Percentiles rank a stretch among this genome's conserved stretches.
phyloP scores from a whole-genome alignment of 192 early-diverging fungal species.

The Backusella circina region DNA sequence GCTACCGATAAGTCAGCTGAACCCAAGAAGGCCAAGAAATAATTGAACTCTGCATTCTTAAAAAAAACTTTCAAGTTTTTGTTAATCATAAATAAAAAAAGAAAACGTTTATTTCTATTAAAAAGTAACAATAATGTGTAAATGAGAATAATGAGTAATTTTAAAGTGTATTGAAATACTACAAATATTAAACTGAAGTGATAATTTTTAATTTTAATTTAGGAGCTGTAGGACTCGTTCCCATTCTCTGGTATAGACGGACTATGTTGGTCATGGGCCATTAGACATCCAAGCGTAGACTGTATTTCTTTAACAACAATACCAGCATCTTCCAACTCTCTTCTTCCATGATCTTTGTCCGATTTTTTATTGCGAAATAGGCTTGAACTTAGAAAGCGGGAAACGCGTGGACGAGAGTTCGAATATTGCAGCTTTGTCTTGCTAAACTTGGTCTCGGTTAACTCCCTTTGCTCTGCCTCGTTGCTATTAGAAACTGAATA shows the following conservation, averaged over 20 bases:
- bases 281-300: slow-evolving; percentile 37
- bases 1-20: slow-evolving; percentile 18
- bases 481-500: background rate
- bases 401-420: background rate
- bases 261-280: slow-evolving; percentile 20
- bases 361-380: background rate
- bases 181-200: too few species aligned
- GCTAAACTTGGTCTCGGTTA: background rate
- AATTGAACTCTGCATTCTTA: background rate
- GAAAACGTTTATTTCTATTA: background rate
- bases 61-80: background rate
- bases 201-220: background rate
- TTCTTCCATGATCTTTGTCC: slow-evolving; percentile 5
- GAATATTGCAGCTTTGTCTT: background rate
- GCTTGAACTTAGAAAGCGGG: background rate
- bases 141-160: background rate
- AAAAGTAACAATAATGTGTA: background rate
- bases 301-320: slow-evolving; percentile 51
- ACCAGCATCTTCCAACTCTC: slow-evolving; percentile 46
- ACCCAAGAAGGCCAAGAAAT: slow-evolving; percentile 17
- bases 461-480: background rate
- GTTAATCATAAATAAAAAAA: background rate
- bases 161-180: background rate
- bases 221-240: background rate
- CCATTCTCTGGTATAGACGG: slow-evolving; percentile 21